Percentiles rank a stretch among this genome's conserved stretches.
These are phyloP conservation scores for Lentinula guzmanii DNA, from an alignment of 768 basidiomycete genomes.

Conservation along the genomic window DNA sequence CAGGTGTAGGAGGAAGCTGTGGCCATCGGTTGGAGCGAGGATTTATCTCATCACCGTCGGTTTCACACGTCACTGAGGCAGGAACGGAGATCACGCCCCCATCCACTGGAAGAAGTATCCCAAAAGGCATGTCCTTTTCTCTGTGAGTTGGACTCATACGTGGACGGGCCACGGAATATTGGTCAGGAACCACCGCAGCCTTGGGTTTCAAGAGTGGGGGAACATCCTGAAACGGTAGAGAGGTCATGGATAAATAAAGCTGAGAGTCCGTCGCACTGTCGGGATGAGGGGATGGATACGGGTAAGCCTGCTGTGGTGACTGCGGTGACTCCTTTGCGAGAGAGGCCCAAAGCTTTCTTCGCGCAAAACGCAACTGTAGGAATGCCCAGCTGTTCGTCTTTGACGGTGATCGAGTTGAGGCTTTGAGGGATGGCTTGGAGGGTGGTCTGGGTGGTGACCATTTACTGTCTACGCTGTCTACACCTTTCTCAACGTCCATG, in stretches of 20 bases:
- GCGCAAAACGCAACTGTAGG: background rate
- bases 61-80: background rate
- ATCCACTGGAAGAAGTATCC: background rate
- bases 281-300: background rate
- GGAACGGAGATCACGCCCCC: background rate
- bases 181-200: background rate
- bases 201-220: background rate
- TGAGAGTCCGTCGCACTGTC: background rate
- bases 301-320: background rate
- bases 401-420: background rate
- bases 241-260: background rate
- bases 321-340: background rate
- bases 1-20: background rate
- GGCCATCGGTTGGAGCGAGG: background rate
- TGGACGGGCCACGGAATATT: background rate
- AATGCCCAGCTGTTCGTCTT: background rate
- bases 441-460: background rate
- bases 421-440: background rate
- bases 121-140: background rate
- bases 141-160: background rate
- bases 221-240: background rate
- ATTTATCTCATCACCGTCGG: background rate
- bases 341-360: background rate
- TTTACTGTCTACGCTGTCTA: background rate
- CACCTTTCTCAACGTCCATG: conserved; percentile 16